Evolutionary conservation across 345 rosid genomes (phyloP).

Genomic region (Passiflora organensis): DNA sequence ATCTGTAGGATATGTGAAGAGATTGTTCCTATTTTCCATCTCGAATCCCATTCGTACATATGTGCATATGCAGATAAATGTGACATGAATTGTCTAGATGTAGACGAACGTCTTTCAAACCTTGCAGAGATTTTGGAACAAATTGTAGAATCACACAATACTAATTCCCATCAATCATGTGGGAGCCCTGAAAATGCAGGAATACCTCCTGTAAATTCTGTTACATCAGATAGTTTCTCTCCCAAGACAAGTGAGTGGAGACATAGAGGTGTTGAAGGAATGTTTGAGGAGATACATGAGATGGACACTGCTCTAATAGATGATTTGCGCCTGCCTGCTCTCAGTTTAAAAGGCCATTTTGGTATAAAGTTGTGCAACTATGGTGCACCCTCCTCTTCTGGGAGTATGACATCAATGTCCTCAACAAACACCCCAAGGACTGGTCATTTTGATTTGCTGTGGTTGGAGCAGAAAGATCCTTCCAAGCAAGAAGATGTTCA

Average conservation of each 20-base stretch:
- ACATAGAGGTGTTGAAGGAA: conserved; percentile 73
- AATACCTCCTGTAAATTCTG: conserved; percentile 35
- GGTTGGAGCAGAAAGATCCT: conserved; percentile 65
- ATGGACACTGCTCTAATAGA: conserved; percentile 82
- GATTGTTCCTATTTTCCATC: conserved; percentile 55
- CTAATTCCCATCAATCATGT: conserved; percentile 37
- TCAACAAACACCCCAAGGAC: conserved; percentile 73
- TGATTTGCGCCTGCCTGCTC: conserved; percentile 41
- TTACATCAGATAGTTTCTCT: conserved; percentile 52
- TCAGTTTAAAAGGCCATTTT: conserved; percentile 45
- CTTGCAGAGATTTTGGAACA: conserved; percentile 73
- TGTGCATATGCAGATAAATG: conserved; percentile 90
- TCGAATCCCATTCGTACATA: conserved; percentile 79
- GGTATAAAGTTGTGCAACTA: conserved; percentile 52
- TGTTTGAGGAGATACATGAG: conserved; percentile 89
- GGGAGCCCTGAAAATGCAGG: conserved; percentile 53
- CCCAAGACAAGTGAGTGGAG: conserved; percentile 77
- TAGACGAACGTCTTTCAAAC: conserved; percentile 65
- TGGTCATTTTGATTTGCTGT: conserved; percentile 71
- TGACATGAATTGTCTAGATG: conserved; percentile 58
- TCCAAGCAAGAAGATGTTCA: conserved; percentile 71
- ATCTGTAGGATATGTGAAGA: conserved; percentile 82
- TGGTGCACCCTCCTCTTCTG: conserved; percentile 66
- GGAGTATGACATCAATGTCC: conserved; percentile 76
- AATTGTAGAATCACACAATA: conserved; percentile 55